These are phyloP conservation scores for Blastocladiella britannica DNA, from an alignment of 192 early-diverging fungal genomes.

Conservation along the genomic window DNA sequence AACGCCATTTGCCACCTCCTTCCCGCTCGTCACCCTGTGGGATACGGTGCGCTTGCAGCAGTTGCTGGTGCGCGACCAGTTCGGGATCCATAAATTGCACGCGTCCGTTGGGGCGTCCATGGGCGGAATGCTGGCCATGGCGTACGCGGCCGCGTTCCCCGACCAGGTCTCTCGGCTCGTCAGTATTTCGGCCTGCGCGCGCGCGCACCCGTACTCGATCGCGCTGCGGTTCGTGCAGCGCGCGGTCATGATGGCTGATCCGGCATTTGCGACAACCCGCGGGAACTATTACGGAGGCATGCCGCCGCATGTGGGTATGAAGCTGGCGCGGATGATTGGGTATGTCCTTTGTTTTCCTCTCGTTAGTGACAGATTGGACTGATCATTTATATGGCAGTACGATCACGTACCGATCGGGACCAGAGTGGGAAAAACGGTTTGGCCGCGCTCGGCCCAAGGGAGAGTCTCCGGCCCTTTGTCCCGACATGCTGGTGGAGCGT, in stretches of 20 bases:
- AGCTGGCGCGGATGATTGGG: constrained; percentile 80
- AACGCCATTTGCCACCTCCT: constrained; percentile 64
- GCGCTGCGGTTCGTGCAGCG: constrained; percentile 80
- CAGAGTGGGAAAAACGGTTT: constrained; percentile 94
- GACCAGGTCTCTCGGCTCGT: constrained; percentile 61
- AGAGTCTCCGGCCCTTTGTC: constrained; percentile 56
- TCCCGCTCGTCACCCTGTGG: constrained; percentile 78
- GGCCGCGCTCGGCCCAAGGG: constrained; percentile 60
- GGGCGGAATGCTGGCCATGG: constrained; percentile 90
- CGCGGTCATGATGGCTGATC: constrained; percentile 75
- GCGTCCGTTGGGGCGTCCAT: constrained; percentile 83
- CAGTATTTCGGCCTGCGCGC: constrained; percentile 72
- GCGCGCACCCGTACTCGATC: constrained; percentile 92
- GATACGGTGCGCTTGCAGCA: constrained; percentile 97
- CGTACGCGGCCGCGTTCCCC: constrained; percentile 58
- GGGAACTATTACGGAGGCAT: constrained; percentile 85
- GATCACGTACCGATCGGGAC: constrained; percentile 71
- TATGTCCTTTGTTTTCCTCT: too few relatives aligned
- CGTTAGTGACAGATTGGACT: constrained; percentile 6
- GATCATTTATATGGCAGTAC: constrained; percentile 4
- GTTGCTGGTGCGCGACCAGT: constrained; percentile 46
- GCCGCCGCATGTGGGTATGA: constrained; percentile 84
- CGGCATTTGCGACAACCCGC: constrained; percentile 22
- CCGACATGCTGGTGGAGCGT: constrained; percentile 88
- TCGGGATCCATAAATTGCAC: constrained; percentile 61